These are phyloP conservation scores for Starmerella bombi DNA, from an alignment of 805 yeast species.

Conservation along the genomic window DNA sequence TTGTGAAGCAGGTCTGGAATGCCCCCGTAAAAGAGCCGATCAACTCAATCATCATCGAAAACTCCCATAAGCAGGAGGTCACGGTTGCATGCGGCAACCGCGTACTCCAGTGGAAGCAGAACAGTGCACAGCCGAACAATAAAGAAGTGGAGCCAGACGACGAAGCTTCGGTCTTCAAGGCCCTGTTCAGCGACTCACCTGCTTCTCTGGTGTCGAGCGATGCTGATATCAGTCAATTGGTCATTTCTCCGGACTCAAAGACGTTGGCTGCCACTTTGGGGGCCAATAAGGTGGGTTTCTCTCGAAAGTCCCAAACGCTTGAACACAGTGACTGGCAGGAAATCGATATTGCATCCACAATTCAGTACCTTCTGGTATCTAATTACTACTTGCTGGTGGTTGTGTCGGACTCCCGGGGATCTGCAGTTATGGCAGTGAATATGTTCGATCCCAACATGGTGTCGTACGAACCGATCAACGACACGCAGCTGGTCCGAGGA, in stretches of 20 bases:
- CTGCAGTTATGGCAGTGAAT: slow-evolving; percentile 1
- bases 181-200: neutral
- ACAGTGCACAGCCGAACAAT: neutral
- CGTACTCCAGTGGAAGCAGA: slow-evolving; percentile 4
- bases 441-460: slow-evolving; percentile 31
- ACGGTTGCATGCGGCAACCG: slow-evolving; percentile 19
- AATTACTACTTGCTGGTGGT: slow-evolving; percentile 12
- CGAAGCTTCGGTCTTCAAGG: neutral
- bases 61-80: slow-evolving; percentile 29
- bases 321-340: slow-evolving; percentile 1
- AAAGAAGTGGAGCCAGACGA: neutral
- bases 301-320: neutral
- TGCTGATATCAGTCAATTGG: neutral
- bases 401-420: neutral
- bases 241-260: slow-evolving; percentile 5
- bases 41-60: slow-evolving; percentile 22
- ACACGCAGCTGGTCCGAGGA: slow-evolving; percentile 32
- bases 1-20: slow-evolving; percentile 33
- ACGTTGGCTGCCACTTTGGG: slow-evolving; percentile 8
- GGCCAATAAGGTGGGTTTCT: slow-evolving; percentile 1
- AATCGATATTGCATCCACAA: neutral
- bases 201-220: neutral
- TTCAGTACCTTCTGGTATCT: slow-evolving; percentile 4
- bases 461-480: slow-evolving; percentile 31
- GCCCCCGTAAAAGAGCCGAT: slow-evolving; percentile 22